These are phyloP conservation scores for Filobasidium floriforme DNA, from an alignment of 768 basidiomycete species.

Conservation along the genomic window DNA sequence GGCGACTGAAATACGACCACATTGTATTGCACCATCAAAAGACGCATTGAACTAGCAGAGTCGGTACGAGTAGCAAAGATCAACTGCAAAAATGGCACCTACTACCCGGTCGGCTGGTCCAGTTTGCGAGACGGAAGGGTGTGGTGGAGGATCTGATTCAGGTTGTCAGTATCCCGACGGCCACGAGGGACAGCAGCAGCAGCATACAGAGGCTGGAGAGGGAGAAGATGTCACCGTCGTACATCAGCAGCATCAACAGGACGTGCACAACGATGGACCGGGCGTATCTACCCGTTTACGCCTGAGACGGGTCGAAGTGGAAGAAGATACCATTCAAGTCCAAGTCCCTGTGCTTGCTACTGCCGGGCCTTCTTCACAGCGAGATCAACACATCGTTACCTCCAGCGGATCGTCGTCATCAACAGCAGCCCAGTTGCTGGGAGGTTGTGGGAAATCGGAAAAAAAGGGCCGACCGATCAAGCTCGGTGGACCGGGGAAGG, in stretches of 20 bases:
- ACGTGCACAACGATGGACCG: not conserved
- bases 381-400: not conserved
- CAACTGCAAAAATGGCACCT: not conserved
- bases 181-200: not conserved
- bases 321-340: not conserved
- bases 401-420: not conserved
- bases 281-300: not conserved
- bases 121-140: not conserved
- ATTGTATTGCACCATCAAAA: too few relatives aligned
- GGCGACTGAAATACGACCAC: too few relatives aligned
- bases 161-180: not conserved
- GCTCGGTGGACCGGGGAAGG: conserved; percentile 1
- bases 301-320: not conserved
- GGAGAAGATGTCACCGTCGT: too few relatives aligned
- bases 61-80: not conserved
- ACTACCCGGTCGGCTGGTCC: not conserved
- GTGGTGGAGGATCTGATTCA: not conserved
- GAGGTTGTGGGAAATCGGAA: not conserved
- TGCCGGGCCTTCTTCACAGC: not conserved
- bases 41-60: too few relatives aligned
- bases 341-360: not conserved
- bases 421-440: not conserved
- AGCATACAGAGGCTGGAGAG: not conserved
- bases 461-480: not conserved
- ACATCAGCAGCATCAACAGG: too few relatives aligned